Evolutionary conservation across 345 rosid species (phyloP), one percentile per base, ranked within the genome.

Genomic region (Ceriops tagal): DNA sequence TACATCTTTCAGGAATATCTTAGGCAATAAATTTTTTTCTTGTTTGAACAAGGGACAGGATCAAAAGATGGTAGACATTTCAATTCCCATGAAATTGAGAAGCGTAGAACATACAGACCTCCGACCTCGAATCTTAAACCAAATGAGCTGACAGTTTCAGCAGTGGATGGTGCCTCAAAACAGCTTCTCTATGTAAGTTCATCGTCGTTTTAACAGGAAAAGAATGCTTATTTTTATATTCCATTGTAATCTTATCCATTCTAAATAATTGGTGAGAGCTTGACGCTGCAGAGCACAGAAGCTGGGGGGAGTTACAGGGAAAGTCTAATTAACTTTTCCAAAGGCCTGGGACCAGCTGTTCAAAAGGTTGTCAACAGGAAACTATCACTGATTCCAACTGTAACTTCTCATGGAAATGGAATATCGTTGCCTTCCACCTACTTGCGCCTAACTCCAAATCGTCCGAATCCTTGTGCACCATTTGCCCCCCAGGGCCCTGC

Each of bases 281-380:
- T 24, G 26, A 32, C 46, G 30, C n/a, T 32, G 56, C 72, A 72
- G 80, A 63, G 16, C 64, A 3, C 58, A 4, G 26, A 26, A 34
- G 64, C 64, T 27, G 67, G 59, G 21, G 27, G 46, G 32, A 22
- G 5, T 4, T 67, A 64, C 59, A 10, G 5, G 7, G 69, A 67
- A 26, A 77, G 80, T 67, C 73, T 77, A n/a, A 27, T 11, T 39
- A 21, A 28, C 28, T 77, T 72, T 58, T 69, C 52, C 15, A 43
- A 63, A 24, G 73, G 62, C 64, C 18, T 67, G 61, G 80, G 80
- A 57, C 69, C 76, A 28, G 64, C 47, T 19, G 80, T 69, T 24
- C 71, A 71, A 62, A 63, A 5, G 57, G 34, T 62, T 46, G 79
- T 75, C 30, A 28, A 53, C 13, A 66, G 20, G 64, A 76, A 61